Conservation (phyloP, 768 basidiomycete genomes). For the Rhodocollybia butyracea region DNA sequence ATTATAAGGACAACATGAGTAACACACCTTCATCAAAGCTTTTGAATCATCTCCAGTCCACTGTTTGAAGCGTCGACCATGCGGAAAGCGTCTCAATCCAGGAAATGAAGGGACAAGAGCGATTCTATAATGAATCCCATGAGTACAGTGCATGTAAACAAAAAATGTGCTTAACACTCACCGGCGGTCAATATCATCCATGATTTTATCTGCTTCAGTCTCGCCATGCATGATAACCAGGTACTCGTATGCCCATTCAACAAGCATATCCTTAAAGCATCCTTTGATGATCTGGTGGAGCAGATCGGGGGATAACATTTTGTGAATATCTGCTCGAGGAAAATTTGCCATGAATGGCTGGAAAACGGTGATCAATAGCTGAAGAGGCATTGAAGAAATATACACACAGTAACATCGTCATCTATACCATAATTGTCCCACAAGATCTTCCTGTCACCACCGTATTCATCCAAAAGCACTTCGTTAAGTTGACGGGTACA, state of each 20-base stretch:
- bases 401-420: neutral
- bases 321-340: constrained; percentile 15
- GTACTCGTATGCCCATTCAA: constrained; percentile 31
- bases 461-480: neutral
- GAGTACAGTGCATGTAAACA: too few species aligned
- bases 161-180: constrained; percentile 12
- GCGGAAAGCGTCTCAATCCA: constrained; percentile 12
- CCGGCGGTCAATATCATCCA: constrained; percentile 33
- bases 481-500: neutral
- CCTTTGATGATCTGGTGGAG: constrained; percentile 41
- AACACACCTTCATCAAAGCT: constrained; percentile 19
- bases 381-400: neutral
- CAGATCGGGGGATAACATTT: constrained; percentile 17
- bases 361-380: neutral
- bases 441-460: neutral
- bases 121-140: constrained; percentile 12
- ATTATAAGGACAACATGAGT: neutral
- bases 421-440: constrained; percentile 8
- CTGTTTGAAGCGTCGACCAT: constrained; percentile 16
- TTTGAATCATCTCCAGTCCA: constrained; percentile 21
- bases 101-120: constrained; percentile 8
- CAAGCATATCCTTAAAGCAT: constrained; percentile 37
- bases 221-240: constrained; percentile 16
- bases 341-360: constrained; percentile 15
- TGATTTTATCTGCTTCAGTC: constrained; percentile 16